Base-by-base conservation (phyloP, 148 eudicot species). In the Gaultheria prostrata region DNA sequence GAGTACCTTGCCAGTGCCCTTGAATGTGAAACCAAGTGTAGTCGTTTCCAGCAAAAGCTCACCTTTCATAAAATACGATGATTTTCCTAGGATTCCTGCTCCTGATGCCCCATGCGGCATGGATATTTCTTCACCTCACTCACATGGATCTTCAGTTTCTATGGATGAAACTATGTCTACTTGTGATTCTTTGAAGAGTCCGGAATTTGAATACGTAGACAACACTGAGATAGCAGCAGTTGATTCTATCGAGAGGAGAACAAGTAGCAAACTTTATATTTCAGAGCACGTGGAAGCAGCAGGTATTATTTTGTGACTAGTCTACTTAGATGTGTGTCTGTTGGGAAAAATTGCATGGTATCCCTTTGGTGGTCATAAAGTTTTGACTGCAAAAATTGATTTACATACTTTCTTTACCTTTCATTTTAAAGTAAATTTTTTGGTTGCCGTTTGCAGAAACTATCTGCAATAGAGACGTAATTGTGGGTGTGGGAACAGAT, bases 161-260 rank as follows among this genome's bases (percentile, higher is more conserved):
- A 83, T 90, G 91, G 98, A 93, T 76, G 98, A 92, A 56, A 91
- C 98, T 24, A 87, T 93, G 92, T 92, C 99, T 14, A 89, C 93
- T 26, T 92, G 91, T 78, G 97, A 92, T 87, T 93, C 98, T 50
- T 82, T 94, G 80, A 97, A 93, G 82, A 97, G 99, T 79, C 97
- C 97, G 3, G 94, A 93, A 17, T 85, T 94, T 78, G 98, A 94
- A 83, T 97, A 94, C 78, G 61, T 94, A 77, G 99, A 97, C 81
- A 92, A 83, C 39, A 87, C 79, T 88, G 94, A 90, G 70, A 81
- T 87, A 30, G 86, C 90, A 35, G 92, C 91, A 81, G 82, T 96
- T 70, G 82, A 86, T 76, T 93, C 93, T 45, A 91, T 96, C 53
- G 91, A 88, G 82, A 86, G 92, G 84, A 97, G 90, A 86, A 91